These are phyloP conservation scores for Chimonanthus salicifolius DNA, from an alignment of 164 flowering plant genomes.

Conservation along the genomic window DNA sequence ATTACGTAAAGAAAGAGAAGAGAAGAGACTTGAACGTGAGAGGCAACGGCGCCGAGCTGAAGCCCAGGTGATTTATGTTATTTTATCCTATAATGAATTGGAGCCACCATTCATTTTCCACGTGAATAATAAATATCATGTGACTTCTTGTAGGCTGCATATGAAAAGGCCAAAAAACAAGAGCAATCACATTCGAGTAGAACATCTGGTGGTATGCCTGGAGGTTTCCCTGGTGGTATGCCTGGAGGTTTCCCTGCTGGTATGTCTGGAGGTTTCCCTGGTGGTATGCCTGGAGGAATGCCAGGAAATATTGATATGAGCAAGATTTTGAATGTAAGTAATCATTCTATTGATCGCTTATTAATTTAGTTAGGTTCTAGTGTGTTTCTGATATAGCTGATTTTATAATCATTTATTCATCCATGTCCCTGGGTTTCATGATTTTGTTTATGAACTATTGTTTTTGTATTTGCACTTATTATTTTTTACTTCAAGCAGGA, in stretches of 20 bases:
- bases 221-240: conserved; percentile 69
- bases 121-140: neutral
- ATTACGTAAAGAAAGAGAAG: conserved; percentile 65
- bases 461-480: neutral
- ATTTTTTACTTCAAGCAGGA: conserved; percentile 42
- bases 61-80: conserved; percentile 51
- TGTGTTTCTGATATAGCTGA: neutral
- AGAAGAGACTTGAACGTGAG: conserved; percentile 61
- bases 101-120: neutral
- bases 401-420: neutral
- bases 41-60: conserved; percentile 78
- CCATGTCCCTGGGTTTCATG: neutral
- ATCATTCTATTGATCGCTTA: too few species aligned
- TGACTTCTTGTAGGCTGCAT: conserved; percentile 63
- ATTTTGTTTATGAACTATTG: neutral
- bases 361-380: neutral
- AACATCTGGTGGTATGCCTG: conserved; percentile 62
- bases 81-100: neutral
- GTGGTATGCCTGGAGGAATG: conserved; percentile 49
- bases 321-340: conserved; percentile 80
- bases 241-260: conserved; percentile 69
- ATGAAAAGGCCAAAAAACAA: conserved; percentile 84
- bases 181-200: conserved; percentile 74
- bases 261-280: conserved; percentile 39
- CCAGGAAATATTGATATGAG: conserved; percentile 87